A percentile compares a stretch with the other conserved stretches of the same genome.
phyloP scores from a whole-genome alignment of 306 rosid species.

The Vigna trinervia region DNA sequence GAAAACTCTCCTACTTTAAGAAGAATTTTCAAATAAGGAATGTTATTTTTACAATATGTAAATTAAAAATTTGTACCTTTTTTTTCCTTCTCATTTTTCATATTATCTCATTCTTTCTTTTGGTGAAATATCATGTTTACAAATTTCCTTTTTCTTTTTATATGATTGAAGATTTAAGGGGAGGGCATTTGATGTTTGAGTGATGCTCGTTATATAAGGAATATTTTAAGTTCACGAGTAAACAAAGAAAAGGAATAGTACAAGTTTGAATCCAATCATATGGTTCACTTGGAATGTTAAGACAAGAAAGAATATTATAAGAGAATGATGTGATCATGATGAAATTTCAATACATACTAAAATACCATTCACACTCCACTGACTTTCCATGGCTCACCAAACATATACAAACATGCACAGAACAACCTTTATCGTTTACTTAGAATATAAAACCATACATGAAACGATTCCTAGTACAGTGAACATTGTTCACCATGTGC shows the following conservation, averaged over 20 bases:
- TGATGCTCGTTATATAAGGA: no score
- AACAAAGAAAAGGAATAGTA: not conserved
- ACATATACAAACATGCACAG: not conserved
- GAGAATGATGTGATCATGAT: not conserved
- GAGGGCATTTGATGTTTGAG: no score
- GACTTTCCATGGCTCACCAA: not conserved
- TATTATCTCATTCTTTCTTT: no score
- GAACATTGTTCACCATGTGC: constrained; percentile 22
- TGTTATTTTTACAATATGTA: no score
- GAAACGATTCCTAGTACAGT: constrained; percentile 2
- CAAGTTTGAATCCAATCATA: not conserved
- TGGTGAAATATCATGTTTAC: no score
- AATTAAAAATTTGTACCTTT: no score
- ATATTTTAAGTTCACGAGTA: not conserved
- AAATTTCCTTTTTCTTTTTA: no score
- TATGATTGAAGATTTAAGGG: no score
- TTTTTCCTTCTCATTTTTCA: no score
- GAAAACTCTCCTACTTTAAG: no score
- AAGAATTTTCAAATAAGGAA: no score
- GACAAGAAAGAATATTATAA: not conserved
- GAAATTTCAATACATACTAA: constrained; percentile 7
- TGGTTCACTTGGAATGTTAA: not conserved
- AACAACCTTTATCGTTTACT: constrained; percentile 4
- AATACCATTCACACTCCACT: constrained; percentile 6
- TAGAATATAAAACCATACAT: not conserved